phyloP scores from a whole-genome alignment of 106 monocot species.

The Acorus calamus region DNA sequence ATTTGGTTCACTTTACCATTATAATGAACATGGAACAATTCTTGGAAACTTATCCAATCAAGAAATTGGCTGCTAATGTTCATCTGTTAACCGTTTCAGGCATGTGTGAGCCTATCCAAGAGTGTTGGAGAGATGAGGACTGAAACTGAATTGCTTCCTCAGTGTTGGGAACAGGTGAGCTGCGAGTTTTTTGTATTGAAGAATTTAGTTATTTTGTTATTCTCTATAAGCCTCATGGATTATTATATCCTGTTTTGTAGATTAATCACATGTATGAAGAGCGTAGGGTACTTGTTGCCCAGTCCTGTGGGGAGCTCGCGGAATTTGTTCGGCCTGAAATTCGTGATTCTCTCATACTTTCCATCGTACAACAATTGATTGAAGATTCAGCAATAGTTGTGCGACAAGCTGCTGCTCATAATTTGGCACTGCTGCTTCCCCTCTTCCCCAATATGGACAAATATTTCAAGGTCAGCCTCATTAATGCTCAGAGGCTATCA shows the following conservation, averaged over 20 bases:
- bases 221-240: no score
- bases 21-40: no score
- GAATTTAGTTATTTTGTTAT: conserved; percentile 5
- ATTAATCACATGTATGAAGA: conserved; percentile 95
- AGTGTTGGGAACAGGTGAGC: conserved; percentile 97
- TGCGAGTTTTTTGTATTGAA: conserved; percentile 3
- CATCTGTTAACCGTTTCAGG: conserved; percentile 30
- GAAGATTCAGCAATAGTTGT: conserved; percentile 95
- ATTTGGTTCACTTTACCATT: no score
- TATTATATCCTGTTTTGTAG: conserved; percentile 16
- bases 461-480: conserved; percentile 99
- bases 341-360: conserved; percentile 94
- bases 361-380: conserved; percentile 89
- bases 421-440: conserved; percentile 87
- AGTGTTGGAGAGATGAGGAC: conserved; percentile 99
- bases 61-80: not conserved
- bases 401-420: conserved; percentile 88
- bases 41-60: no score
- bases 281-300: conserved; percentile 89
- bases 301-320: conserved; percentile 97
- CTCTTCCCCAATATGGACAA: conserved; percentile 95
- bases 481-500: conserved; percentile 85
- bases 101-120: conserved; percentile 85
- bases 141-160: conserved; percentile 98
- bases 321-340: conserved; percentile 91